Percentiles rank a stretch among this genome's conserved stretches.
phyloP scores from a whole-genome alignment of 139 green algal species.

The Micractinium conductrix region DNA sequence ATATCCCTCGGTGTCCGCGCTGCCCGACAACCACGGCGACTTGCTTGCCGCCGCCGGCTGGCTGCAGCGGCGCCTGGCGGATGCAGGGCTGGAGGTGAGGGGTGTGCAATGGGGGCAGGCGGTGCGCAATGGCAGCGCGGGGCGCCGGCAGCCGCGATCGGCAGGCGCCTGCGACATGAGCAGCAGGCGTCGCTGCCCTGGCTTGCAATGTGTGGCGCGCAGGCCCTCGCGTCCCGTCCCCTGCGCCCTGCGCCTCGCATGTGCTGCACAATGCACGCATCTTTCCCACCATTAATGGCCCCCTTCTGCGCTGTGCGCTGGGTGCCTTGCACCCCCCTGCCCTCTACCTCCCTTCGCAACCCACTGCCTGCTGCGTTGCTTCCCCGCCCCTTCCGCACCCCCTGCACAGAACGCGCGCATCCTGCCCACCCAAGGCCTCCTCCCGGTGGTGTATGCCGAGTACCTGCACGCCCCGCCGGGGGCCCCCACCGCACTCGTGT shows the following conservation, averaged over 20 bases:
- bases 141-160: no score
- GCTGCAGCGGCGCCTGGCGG: conserved; percentile 37
- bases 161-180: background rate
- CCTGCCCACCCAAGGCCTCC: conserved; percentile 56
- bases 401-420: conserved; percentile 46
- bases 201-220: no score
- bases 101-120: no score
- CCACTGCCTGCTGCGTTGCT: no score
- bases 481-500: conserved; percentile 73
- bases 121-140: background rate
- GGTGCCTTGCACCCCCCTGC: background rate
- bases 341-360: background rate
- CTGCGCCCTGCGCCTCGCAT: no score
- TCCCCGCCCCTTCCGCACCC: no score
- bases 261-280: no score
- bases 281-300: no score
- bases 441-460: conserved; percentile 76
- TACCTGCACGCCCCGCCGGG: conserved; percentile 45
- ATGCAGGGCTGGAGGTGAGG: conserved; percentile 49
- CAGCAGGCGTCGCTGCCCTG: background rate
- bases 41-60: conserved; percentile 49
- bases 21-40: conserved; percentile 43
- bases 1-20: conserved; percentile 58
- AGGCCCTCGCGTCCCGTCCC: no score
- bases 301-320: no score